Conservation (phyloP, 2,329 filamentous ascomycete species). For the Alternaria triticina region DNA sequence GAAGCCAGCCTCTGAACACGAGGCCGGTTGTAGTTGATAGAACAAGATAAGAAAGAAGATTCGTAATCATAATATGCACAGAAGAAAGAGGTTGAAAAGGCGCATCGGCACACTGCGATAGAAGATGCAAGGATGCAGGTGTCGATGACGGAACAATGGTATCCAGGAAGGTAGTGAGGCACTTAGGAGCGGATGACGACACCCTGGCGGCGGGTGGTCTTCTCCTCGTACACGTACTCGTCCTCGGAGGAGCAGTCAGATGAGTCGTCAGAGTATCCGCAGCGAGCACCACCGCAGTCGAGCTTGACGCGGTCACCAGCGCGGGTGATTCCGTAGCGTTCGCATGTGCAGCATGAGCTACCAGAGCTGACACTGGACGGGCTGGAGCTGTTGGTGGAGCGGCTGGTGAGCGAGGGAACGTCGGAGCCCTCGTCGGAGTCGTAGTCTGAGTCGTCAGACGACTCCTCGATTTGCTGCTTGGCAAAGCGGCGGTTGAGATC, state of each 20-base stretch:
- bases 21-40: background rate
- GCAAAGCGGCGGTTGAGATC: slow-evolving; percentile 79
- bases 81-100: slow-evolving; percentile 24
- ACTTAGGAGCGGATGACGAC: slow-evolving; percentile 51
- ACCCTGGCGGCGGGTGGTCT: slow-evolving; percentile 56
- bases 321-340: slow-evolving; percentile 95
- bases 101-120: slow-evolving; percentile 1
- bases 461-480: slow-evolving; percentile 64
- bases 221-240: slow-evolving; percentile 60
- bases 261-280: slow-evolving; percentile 78
- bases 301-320: slow-evolving; percentile 92
- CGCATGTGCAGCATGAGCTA: slow-evolving; percentile 78
- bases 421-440: slow-evolving; percentile 78
- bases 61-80: slow-evolving; percentile 40
- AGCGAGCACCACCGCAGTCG: slow-evolving; percentile 89
- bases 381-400: slow-evolving; percentile 72
- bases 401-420: slow-evolving; percentile 72
- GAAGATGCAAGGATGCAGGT: background rate
- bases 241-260: slow-evolving; percentile 75
- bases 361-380: slow-evolving; percentile 65
- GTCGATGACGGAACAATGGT: background rate
- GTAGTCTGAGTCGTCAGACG: slow-evolving; percentile 56
- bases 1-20: background rate
- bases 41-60: slow-evolving; percentile 14
- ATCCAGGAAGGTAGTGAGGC: background rate